These are phyloP conservation scores for Hericium coralloides DNA, from an alignment of 768 basidiomycete species.

Conservation along the genomic window DNA sequence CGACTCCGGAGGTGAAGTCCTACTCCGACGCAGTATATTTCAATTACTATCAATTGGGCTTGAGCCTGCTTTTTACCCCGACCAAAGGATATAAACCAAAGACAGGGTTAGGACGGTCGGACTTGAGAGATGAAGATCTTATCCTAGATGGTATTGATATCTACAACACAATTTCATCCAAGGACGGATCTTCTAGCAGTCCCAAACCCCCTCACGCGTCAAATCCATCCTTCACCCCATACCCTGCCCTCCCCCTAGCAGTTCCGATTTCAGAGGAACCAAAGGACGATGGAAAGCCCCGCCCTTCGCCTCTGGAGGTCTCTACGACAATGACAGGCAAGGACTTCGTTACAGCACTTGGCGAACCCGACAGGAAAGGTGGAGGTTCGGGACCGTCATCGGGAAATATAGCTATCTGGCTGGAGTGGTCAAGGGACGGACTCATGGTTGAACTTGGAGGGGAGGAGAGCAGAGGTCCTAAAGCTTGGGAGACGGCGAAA, in stretches of 20 bases:
- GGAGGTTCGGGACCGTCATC: slow-evolving; percentile 80
- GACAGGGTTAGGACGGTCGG: slow-evolving; percentile 33
- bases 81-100: slow-evolving; percentile 52
- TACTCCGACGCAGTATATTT: slow-evolving; percentile 83
- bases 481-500: slow-evolving; percentile 83
- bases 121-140: slow-evolving; percentile 43
- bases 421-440: slow-evolving; percentile 80
- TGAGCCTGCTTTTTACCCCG: slow-evolving; percentile 75
- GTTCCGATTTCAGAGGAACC: slow-evolving; percentile 28
- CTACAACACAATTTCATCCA: slow-evolving; percentile 51
- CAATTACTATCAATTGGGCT: slow-evolving; percentile 71
- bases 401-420: slow-evolving; percentile 87
- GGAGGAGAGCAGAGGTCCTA: slow-evolving; percentile 64
- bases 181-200: slow-evolving; percentile 14
- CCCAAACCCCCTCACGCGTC: slow-evolving; percentile 23
- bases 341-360: slow-evolving; percentile 64
- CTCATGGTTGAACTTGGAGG: slow-evolving; percentile 85
- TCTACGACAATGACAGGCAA: slow-evolving; percentile 53
- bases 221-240: slow-evolving; percentile 45
- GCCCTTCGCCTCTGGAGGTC: slow-evolving; percentile 35
- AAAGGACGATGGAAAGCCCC: slow-evolving; percentile 16
- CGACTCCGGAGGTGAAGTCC: slow-evolving; percentile 48
- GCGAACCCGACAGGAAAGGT: slow-evolving; percentile 88
- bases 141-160: slow-evolving; percentile 70
- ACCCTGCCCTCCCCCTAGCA: slow-evolving; percentile 44